Base-by-base conservation (phyloP, 371 early-diverging fungal genomes). In the Sporodiniella umbellata region DNA sequence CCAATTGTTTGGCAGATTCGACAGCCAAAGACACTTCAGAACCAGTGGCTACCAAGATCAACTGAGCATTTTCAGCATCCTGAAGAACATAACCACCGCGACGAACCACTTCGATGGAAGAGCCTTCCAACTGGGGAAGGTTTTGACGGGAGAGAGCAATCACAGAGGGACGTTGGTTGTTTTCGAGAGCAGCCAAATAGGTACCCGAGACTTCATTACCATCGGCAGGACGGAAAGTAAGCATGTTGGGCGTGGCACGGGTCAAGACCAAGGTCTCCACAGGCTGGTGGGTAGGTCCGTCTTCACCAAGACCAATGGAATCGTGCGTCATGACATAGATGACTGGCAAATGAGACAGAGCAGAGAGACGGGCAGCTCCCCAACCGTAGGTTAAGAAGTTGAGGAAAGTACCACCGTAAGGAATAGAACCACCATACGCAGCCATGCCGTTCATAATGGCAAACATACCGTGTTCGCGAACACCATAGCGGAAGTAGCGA, bases 211-310 rank as follows among this genome's bases (percentile, higher is more conserved):
- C 87, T 70, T 99, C 99, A 60, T 94, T 93, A 43, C 98, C 97
- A 70, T 99, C 98, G 45, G 95, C 95, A 35, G 99, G 99, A 58
- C 99, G 87, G 67, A 96, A 72, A 48, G 83, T 82, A 31, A 87
- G 67, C 60, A 91, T 74, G 80, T 95, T 94, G 48, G 99, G 99
- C 23, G 93, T 88, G 11, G 99, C 99, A 48, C 99, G 89, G 22
- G 96, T 77, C 63, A 86, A 75, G 33, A 98, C 85, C 60, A 99
- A 65, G n/a, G 95, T 95, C 74, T 99, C 99, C 45, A 99, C 89
- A 6, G 99, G 99, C 73, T 99, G 99, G 78, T 99, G 99, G 38
- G 99, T 99, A 24, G 99, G 99, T 4, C 99, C 99, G 71, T 99
- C 99, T 75, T 99, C 99, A 65, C 91, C 91, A 25, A 97, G 82